phyloP scores from a whole-genome alignment of 805 yeast genomes.

The Metschnikowia aberdeeniae region DNA sequence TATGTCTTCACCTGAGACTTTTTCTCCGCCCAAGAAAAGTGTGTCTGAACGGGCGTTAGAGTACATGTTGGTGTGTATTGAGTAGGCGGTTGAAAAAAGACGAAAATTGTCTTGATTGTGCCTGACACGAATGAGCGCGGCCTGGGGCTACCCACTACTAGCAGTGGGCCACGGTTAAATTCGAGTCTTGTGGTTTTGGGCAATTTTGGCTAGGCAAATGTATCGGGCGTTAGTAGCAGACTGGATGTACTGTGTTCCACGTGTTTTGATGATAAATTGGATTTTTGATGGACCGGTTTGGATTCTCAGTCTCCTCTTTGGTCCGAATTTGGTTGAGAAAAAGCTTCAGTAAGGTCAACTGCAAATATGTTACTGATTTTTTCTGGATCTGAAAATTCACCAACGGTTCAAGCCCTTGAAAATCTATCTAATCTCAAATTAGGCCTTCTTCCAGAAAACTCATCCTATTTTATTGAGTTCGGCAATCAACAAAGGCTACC shows the following conservation, averaged over 20 bases:
- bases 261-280: background rate
- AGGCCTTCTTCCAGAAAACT: background rate
- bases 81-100: constrained; percentile 4
- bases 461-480: background rate
- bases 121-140: constrained; percentile 5
- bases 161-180: background rate
- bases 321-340: background rate
- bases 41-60: constrained; percentile 87
- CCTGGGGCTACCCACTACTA: background rate
- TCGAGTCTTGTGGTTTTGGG: no score
- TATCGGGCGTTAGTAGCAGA: background rate
- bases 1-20: constrained; percentile 92
- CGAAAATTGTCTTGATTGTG: constrained; percentile 4
- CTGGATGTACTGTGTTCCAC: no score
- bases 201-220: no score
- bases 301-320: background rate
- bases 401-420: no score
- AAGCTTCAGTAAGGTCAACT: background rate
- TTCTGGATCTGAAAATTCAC: no score
- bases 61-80: constrained; percentile 41
- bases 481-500: background rate
- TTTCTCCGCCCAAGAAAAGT: constrained; percentile 92
- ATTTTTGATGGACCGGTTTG: background rate
- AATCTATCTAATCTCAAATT: no score
- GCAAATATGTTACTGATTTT: background rate